A percentile compares a stretch with the other conserved stretches of the same genome.
phyloP scores from a whole-genome alignment of 345 rosid genomes.

The Pugionium dolabratum region DNA sequence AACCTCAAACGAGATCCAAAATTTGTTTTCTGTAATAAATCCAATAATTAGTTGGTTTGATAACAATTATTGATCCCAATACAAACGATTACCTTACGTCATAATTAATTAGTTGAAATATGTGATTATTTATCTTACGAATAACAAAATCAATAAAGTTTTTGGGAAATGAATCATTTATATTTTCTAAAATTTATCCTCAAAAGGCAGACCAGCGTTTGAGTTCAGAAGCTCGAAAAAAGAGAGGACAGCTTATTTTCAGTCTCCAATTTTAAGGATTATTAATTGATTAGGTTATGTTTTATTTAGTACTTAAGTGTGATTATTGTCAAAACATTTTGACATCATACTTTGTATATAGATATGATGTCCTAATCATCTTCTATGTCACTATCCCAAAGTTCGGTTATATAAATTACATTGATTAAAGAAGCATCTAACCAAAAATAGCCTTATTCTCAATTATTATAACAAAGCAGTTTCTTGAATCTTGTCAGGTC shows the following conservation, averaged over 20 bases:
- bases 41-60: constrained; percentile 13
- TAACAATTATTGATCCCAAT: constrained; percentile 34
- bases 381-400: constrained; percentile 14
- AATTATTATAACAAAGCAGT: not conserved
- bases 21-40: not conserved
- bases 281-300: constrained; percentile 4
- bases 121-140: constrained; percentile 3
- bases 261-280: constrained; percentile 10
- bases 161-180: constrained; percentile 19
- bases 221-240: constrained; percentile 29
- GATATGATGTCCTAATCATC: constrained; percentile 23
- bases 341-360: constrained; percentile 8
- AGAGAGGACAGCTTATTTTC: constrained; percentile 26
- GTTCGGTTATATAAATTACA: constrained; percentile 13
- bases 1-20: constrained; percentile 4
- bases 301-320: not conserved
- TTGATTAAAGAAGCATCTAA: not conserved
- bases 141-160: constrained; percentile 17
- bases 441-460: not conserved
- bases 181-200: not conserved
- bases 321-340: constrained; percentile 9
- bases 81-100: constrained; percentile 17
- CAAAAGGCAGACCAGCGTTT: constrained; percentile 23
- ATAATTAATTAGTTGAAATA: not conserved
- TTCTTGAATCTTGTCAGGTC: not conserved